A percentile compares a stretch with the other conserved stretches of the same genome.
Conservation (phyloP, 2,329 filamentous ascomycete genomes). For the Fusarium sp. region DNA sequence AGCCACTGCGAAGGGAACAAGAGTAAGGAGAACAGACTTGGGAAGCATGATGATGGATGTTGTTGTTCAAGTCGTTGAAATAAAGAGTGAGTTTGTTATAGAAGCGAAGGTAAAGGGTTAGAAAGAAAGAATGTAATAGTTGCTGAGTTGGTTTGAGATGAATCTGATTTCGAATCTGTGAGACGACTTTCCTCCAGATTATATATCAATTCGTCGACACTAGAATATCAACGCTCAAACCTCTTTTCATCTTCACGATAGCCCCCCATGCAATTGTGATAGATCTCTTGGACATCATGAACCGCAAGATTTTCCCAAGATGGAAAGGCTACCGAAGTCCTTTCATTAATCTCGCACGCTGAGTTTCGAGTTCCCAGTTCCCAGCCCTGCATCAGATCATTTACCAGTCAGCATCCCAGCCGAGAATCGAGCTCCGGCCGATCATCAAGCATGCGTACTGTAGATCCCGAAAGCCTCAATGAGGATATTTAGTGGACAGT, state of each 20-base stretch:
- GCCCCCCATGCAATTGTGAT: not conserved
- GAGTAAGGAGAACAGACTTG: slow-evolving; percentile 36
- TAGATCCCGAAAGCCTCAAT: not conserved
- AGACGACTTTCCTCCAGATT: not conserved
- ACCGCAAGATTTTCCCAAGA: slow-evolving; percentile 35
- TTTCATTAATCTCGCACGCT: slow-evolving; percentile 17
- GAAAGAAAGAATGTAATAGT: slow-evolving; percentile 20
- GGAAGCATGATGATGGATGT: slow-evolving; percentile 34
- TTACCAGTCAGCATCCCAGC: not conserved
- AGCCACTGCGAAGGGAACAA: slow-evolving; percentile 39
- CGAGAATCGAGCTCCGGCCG: not conserved
- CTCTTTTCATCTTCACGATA: not conserved
- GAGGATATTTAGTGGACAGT: not conserved
- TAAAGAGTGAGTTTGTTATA: slow-evolving; percentile 8
- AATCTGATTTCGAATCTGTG: slow-evolving; percentile 1
- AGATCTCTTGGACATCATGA: not conserved
- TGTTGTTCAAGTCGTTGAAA: slow-evolving; percentile 4
- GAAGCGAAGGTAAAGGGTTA: slow-evolving; percentile 10
- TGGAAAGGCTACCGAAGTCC: slow-evolving; percentile 26
- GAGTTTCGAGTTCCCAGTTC: not conserved
- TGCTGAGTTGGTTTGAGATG: slow-evolving; percentile 26
- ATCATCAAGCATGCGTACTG: not conserved
- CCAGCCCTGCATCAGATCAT: slow-evolving; percentile 16
- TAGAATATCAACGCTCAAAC: slow-evolving; percentile 18
- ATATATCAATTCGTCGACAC: slow-evolving; percentile 20